Percentiles rank a stretch among this genome's conserved stretches.
These are phyloP conservation scores for Escallonia herrerae DNA, from an alignment of 129 eudicot species.

Conservation along the genomic window DNA sequence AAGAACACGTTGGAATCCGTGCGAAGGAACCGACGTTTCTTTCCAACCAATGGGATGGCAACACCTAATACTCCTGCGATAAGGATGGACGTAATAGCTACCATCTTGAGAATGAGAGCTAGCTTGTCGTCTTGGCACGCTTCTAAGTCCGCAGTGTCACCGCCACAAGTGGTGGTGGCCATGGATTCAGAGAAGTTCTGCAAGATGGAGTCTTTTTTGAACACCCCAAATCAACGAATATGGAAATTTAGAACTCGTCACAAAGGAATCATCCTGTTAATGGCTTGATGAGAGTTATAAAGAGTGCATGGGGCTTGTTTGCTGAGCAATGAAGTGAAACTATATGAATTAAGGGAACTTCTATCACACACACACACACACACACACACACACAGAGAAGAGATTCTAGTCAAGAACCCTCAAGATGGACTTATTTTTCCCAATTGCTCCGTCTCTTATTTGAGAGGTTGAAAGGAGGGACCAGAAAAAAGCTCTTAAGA, in stretches of 20 bases:
- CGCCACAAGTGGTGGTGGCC: conserved; percentile 43
- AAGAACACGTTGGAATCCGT: conserved; percentile 75
- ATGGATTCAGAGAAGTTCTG: conserved; percentile 49
- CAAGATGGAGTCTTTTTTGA: conserved; percentile 32
- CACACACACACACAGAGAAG: no score
- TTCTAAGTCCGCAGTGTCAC: conserved; percentile 24
- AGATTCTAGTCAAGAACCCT: no score
- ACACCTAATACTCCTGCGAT: conserved; percentile 60
- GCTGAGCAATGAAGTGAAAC: no score
- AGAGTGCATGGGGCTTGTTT: no score
- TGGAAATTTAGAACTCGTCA: conserved; percentile 4
- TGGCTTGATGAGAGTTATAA: no score
- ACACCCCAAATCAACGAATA: conserved; percentile 19
- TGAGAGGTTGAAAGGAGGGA: no score
- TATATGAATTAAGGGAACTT: no score
- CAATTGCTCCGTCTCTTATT: no score
- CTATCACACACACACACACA: no score
- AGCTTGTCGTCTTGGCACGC: conserved; percentile 53
- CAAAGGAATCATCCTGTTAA: no score
- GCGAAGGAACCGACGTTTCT: conserved; percentile 52
- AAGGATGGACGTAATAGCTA: conserved; percentile 61
- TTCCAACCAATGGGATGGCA: conserved; percentile 70
- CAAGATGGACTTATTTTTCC: no score
- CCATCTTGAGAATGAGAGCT: conserved; percentile 54
- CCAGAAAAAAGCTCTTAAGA: no score